Evolutionary conservation across 164 flowering plant genomes (phyloP).

Genomic region (Chloranthus sessilifolius): DNA sequence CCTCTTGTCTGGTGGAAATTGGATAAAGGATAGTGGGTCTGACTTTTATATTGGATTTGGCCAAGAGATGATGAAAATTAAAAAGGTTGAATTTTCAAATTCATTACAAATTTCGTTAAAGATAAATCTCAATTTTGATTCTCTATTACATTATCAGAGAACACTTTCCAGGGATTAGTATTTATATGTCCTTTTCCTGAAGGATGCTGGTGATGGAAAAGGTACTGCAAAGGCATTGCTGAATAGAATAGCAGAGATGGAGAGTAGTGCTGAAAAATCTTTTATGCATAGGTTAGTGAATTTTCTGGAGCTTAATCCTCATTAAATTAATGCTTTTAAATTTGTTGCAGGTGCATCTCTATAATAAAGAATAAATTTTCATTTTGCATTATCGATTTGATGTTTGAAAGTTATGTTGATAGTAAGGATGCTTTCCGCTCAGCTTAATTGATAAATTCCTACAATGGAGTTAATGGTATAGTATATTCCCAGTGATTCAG

Average conservation of each 20-base stretch:
- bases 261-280: constrained; percentile 92
- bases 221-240: constrained; percentile 86
- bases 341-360: too few relatives aligned
- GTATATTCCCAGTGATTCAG: too few relatives aligned
- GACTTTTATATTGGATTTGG: constrained; percentile 76
- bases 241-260: constrained; percentile 71
- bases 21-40: constrained; percentile 76
- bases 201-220: constrained; percentile 76
- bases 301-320: too few relatives aligned
- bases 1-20: constrained; percentile 59
- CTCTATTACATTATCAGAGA: too few relatives aligned
- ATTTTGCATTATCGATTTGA: too few relatives aligned
- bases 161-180: neutral
- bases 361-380: too few relatives aligned
- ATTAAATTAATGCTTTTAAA: too few relatives aligned
- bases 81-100: constrained; percentile 39
- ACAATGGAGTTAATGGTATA: too few relatives aligned
- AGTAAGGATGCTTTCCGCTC: too few relatives aligned
- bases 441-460: too few relatives aligned
- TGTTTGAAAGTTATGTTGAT: too few relatives aligned
- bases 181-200: constrained; percentile 5
- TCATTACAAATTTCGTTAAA: neutral
- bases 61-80: constrained; percentile 31
- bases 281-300: constrained; percentile 89
- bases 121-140: too few relatives aligned